Percentiles rank a stretch among this genome's conserved stretches.
Conservation (phyloP, 2,329 filamentous ascomycete genomes). For the Xylaria sp. region DNA sequence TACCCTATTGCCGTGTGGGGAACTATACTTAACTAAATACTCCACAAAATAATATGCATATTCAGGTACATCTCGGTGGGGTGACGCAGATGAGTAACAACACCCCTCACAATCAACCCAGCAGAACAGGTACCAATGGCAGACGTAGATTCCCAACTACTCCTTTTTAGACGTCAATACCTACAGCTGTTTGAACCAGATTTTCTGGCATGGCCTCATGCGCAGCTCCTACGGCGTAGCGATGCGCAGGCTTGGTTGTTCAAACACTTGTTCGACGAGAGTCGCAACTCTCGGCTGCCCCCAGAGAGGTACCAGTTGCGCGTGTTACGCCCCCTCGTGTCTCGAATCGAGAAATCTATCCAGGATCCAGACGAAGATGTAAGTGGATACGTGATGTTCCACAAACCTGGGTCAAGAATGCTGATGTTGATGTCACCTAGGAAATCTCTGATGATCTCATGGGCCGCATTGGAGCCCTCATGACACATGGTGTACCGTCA, state of each 20-base stretch:
- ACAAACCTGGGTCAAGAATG: not conserved
- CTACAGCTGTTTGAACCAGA: conserved; percentile 49
- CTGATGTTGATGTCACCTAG: conserved; percentile 23
- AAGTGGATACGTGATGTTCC: conserved; percentile 13
- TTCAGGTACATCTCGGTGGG: not conserved
- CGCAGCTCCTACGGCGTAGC: conserved; percentile 41
- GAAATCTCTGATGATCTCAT: conserved; percentile 72
- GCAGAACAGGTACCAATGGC: conserved; percentile 20
- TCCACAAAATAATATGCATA: conserved; percentile 3
- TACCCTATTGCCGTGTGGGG: conserved; percentile 18
- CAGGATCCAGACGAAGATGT: conserved; percentile 70
- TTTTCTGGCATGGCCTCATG: conserved; percentile 49
- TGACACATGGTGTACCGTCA: conserved; percentile 53
- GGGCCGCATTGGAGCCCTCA: conserved; percentile 62
- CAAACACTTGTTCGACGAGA: conserved; percentile 65
- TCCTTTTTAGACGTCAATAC: conserved; percentile 47
- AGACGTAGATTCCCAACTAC: conserved; percentile 45
- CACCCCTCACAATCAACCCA: not conserved
- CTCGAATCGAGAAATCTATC: conserved; percentile 66
- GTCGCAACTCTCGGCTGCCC: conserved; percentile 58
- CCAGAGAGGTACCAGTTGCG: conserved; percentile 68
- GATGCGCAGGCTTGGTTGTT: conserved; percentile 57
- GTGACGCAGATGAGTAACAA: not conserved
- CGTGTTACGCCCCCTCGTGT: conserved; percentile 67
- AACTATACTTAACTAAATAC: not conserved